Evolutionary conservation across 2,329 filamentous ascomycete species (phyloP).

Genomic region (Diaporthe helianthi): DNA sequence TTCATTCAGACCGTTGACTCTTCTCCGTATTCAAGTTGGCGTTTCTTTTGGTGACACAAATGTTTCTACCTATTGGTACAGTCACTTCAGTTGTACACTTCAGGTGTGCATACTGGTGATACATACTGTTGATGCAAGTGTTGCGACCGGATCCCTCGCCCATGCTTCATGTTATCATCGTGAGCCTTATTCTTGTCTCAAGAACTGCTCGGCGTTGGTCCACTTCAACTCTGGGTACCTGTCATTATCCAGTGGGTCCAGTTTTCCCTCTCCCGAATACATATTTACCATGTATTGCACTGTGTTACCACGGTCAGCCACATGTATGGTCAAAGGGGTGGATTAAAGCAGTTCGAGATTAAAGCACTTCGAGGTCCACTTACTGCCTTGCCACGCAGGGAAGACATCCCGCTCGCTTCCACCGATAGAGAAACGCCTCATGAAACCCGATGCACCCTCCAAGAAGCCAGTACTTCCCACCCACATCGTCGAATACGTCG

Average conservation of each 20-base stretch:
- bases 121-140: no score
- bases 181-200: neutral
- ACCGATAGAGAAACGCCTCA: constrained; percentile 32
- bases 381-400: constrained; percentile 36
- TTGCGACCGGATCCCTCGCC: no score
- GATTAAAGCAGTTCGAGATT: no score
- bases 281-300: constrained; percentile 37
- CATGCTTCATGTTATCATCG: neutral
- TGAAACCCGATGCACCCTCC: constrained; percentile 22
- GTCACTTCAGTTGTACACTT: no score
- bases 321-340: neutral
- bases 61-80: no score
- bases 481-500: constrained; percentile 28
- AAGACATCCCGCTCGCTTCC: constrained; percentile 32
- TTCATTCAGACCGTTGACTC: neutral
- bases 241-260: constrained; percentile 35
- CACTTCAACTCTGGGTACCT: constrained; percentile 36
- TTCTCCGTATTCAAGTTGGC: no score
- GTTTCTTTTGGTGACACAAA: no score
- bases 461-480: constrained; percentile 34
- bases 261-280: constrained; percentile 34
- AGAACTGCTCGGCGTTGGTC: constrained; percentile 32
- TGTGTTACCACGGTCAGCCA: neutral
- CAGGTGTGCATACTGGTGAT: no score
- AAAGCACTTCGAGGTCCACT: neutral